A percentile compares a stretch with the other conserved stretches of the same genome.
These are phyloP conservation scores for Cytospora paraplurivora DNA, from an alignment of 2,329 filamentous ascomycete species.

Conservation along the genomic window DNA sequence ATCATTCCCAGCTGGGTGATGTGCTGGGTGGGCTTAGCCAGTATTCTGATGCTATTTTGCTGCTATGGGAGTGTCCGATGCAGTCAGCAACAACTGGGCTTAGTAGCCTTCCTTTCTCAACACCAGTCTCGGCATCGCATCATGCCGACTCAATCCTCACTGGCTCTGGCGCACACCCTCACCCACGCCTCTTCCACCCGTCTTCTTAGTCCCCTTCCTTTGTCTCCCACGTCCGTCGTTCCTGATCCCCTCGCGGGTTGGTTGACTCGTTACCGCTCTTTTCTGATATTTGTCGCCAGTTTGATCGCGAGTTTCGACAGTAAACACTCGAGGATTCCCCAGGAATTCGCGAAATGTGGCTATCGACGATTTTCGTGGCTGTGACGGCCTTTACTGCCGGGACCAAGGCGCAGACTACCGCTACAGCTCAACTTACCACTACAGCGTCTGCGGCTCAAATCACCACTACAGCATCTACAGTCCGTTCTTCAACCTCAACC, in stretches of 20 bases:
- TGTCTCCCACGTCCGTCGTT: slow-evolving; percentile 4
- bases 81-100: slow-evolving; percentile 20
- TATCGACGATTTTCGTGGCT: slow-evolving; percentile 26
- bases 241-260: background rate
- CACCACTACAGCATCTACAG: too few species aligned
- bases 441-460: too few species aligned
- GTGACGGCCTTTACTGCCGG: slow-evolving; percentile 18
- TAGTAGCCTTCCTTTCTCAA: slow-evolving; percentile 15
- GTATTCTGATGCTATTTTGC: slow-evolving; percentile 17
- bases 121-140: slow-evolving; percentile 14
- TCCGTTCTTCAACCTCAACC: slow-evolving; percentile 1
- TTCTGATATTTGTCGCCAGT: background rate
- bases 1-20: background rate
- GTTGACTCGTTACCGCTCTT: background rate
- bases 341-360: slow-evolving; percentile 25
- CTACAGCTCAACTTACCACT: slow-evolving; percentile 22
- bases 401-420: slow-evolving; percentile 20
- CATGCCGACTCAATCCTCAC: background rate
- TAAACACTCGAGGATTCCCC: background rate
- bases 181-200: background rate
- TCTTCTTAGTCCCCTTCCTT: slow-evolving; percentile 6
- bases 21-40: slow-evolving; percentile 10
- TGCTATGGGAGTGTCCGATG: slow-evolving; percentile 3
- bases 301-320: background rate
- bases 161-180: slow-evolving; percentile 7